These are phyloP conservation scores for Gremmenia infestans DNA, from an alignment of 2,329 filamentous ascomycete genomes.

Conservation along the genomic window DNA sequence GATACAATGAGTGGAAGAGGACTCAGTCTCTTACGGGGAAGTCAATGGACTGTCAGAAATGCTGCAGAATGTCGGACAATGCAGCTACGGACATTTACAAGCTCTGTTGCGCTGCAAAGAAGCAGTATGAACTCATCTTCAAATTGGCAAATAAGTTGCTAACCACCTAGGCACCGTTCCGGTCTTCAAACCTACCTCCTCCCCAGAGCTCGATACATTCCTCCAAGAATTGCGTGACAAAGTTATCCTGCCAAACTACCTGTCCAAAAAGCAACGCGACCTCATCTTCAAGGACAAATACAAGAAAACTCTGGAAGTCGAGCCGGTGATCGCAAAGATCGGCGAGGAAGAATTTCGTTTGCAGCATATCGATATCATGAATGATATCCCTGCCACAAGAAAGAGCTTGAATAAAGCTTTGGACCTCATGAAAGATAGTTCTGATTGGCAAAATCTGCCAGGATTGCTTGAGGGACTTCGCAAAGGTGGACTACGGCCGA, in stretches of 20 bases:
- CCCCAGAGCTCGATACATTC: conserved; percentile 47
- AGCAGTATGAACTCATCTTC: conserved; percentile 18
- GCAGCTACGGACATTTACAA: conserved; percentile 26
- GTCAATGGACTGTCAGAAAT: conserved; percentile 16
- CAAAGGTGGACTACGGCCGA: conserved; percentile 1
- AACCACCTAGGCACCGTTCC: conserved; percentile 23
- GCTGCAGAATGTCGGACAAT: conserved; percentile 1
- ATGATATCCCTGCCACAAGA: conserved; percentile 17
- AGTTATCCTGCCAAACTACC: conserved; percentile 57
- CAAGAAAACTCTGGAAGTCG: conserved; percentile 44
- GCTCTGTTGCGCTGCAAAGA: conserved; percentile 22
- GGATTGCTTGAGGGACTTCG: conserved; percentile 28
- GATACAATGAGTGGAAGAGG: conserved; percentile 18
- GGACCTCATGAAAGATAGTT: conserved; percentile 27
- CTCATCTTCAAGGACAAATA: conserved; percentile 46
- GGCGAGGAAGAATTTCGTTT: conserved; percentile 42
- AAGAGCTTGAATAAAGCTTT: conserved; percentile 17
- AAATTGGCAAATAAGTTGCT: background rate
- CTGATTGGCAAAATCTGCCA: conserved; percentile 32
- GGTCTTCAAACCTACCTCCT: conserved; percentile 45
- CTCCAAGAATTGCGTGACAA: conserved; percentile 51
- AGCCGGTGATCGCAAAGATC: conserved; percentile 55
- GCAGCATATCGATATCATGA: conserved; percentile 20
- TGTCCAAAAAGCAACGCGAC: conserved; percentile 48
- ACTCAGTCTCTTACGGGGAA: conserved; percentile 14